Evolutionary conservation across 257 asterid genomes (phyloP).

Genomic region (Jacaranda mimosifolia): DNA sequence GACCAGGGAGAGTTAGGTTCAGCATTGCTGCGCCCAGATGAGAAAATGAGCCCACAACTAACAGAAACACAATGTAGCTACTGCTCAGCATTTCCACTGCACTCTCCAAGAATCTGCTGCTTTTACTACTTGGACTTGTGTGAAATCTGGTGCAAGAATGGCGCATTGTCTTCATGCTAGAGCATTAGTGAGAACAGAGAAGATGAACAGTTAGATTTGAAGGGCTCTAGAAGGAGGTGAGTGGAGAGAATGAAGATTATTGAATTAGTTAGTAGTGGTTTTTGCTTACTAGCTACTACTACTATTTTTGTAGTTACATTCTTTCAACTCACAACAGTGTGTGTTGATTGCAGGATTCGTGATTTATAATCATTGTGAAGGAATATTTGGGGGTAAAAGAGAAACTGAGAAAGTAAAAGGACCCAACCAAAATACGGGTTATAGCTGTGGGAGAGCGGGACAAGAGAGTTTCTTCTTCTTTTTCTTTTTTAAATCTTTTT

Average conservation of each 20-base stretch:
- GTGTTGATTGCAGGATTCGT: neutral
- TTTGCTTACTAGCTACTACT: neutral
- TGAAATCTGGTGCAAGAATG: neutral
- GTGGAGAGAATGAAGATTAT: slow-evolving; percentile 27
- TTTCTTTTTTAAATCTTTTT: neutral
- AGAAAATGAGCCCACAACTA: slow-evolving; percentile 34
- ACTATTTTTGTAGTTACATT: slow-evolving; percentile 27
- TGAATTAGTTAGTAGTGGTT: slow-evolving; percentile 2
- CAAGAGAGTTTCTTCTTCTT: neutral
- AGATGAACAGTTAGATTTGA: slow-evolving; percentile 6
- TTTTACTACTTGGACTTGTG: slow-evolving; percentile 21
- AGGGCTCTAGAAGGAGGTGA: slow-evolving; percentile 38
- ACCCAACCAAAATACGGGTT: neutral
- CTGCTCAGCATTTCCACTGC: slow-evolving; percentile 36
- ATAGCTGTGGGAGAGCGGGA: slow-evolving; percentile 10
- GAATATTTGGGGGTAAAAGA: slow-evolving; percentile 30
- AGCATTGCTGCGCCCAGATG: slow-evolving; percentile 37
- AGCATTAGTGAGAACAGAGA: slow-evolving; percentile 10
- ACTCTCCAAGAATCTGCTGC: slow-evolving; percentile 19
- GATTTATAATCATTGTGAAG: slow-evolving; percentile 29
- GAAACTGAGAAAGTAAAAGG: slow-evolving; percentile 23
- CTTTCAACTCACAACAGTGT: slow-evolving; percentile 25
- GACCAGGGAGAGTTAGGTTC: slow-evolving; percentile 60
- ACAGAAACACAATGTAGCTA: slow-evolving; percentile 47
- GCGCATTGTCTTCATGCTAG: neutral